Conservation (phyloP, 306 rosid species). For the Sophora flavescens region DNA sequence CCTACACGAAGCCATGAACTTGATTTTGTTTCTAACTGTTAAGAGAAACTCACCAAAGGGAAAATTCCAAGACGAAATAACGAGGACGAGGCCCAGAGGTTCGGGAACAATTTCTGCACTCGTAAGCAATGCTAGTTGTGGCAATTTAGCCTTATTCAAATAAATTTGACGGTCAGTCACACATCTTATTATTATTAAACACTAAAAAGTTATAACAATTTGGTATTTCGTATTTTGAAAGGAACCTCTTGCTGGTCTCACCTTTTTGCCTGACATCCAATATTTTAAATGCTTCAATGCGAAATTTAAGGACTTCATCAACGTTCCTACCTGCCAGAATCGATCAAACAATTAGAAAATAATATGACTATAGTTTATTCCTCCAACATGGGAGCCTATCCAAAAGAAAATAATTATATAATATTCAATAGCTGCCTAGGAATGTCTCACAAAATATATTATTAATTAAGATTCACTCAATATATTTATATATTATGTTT, state of each 20-base stretch:
- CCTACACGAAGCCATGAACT: neutral
- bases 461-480: neutral
- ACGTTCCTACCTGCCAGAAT: constrained; percentile 60
- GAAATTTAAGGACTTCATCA: constrained; percentile 64
- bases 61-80: constrained; percentile 87
- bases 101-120: constrained; percentile 74
- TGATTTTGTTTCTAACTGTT: neutral
- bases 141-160: constrained; percentile 65
- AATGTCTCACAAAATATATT: neutral
- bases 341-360: neutral
- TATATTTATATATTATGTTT: neutral
- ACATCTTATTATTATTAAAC: too few species aligned
- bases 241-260: constrained; percentile 25
- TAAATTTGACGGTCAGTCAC: neutral
- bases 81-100: constrained; percentile 78
- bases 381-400: neutral
- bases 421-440: neutral
- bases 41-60: constrained; percentile 68
- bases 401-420: neutral
- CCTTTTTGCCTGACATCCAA: constrained; percentile 82
- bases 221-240: neutral
- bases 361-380: neutral
- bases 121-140: constrained; percentile 64
- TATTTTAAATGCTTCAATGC: constrained; percentile 58
- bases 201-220: neutral